Evolutionary conservation across 306 rosid genomes (phyloP).

Genomic region (Acmispon strigosus): DNA sequence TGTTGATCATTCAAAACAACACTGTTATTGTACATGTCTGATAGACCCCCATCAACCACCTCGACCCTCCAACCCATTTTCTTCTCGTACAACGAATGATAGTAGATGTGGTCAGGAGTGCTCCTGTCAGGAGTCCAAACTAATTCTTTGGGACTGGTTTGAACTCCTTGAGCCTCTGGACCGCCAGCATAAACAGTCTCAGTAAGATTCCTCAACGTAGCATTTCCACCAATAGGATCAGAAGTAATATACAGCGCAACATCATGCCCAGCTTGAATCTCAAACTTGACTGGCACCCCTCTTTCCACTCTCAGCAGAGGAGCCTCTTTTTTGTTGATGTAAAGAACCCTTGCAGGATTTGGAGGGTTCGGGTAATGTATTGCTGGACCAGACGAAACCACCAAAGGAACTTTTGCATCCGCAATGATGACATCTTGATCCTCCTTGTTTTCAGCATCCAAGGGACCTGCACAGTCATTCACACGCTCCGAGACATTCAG

Average conservation of each 20-base stretch:
- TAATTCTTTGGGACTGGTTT: slow-evolving; percentile 68
- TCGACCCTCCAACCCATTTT: slow-evolving; percentile 89
- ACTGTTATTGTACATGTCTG: slow-evolving; percentile 85
- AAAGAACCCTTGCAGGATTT: slow-evolving; percentile 60
- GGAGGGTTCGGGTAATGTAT: slow-evolving; percentile 77
- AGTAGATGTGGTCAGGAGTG: slow-evolving; percentile 64
- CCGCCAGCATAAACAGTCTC: slow-evolving; percentile 83
- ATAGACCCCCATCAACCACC: slow-evolving; percentile 87
- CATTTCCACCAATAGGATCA: slow-evolving; percentile 80
- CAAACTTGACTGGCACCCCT: slow-evolving; percentile 74
- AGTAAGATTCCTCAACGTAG: slow-evolving; percentile 55
- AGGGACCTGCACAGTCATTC: slow-evolving; percentile 71
- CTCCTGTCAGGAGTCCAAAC: slow-evolving; percentile 74
- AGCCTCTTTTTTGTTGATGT: slow-evolving; percentile 81
- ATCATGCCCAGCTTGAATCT: slow-evolving; percentile 76
- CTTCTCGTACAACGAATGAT: slow-evolving; percentile 57
- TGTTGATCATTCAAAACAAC: slow-evolving; percentile 84
- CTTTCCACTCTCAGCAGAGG: slow-evolving; percentile 78
- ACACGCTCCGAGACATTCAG: slow-evolving; percentile 53
- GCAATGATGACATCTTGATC: slow-evolving; percentile 72
- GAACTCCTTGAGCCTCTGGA: slow-evolving; percentile 68
- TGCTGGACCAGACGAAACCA: slow-evolving; percentile 51
- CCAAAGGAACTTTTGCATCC: slow-evolving; percentile 57
- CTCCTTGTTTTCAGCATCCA: slow-evolving; percentile 71
- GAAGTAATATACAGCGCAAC: slow-evolving; percentile 77